These are phyloP conservation scores for Ascochyta viciae-villosae DNA, from an alignment of 2,329 filamentous ascomycete genomes.

Conservation along the genomic window DNA sequence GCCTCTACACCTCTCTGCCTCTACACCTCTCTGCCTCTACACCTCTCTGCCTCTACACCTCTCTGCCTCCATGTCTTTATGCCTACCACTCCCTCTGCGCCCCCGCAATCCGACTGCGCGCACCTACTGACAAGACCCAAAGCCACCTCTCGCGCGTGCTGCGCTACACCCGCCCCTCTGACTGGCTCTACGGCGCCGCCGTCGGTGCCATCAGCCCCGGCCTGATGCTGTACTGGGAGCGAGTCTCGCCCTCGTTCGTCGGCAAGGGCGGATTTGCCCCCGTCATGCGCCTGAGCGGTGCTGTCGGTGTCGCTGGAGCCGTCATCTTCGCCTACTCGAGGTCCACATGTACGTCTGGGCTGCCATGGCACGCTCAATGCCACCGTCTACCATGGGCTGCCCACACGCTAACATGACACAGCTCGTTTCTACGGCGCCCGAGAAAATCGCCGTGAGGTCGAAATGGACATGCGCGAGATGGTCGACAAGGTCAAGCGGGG, in stretches of 20 bases:
- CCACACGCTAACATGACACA: conserved; percentile 48
- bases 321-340: conserved; percentile 86
- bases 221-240: conserved; percentile 80
- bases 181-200: conserved; percentile 76
- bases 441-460: conserved; percentile 89
- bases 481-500: conserved; percentile 93
- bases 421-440: conserved; percentile 95
- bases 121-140: conserved; percentile 31
- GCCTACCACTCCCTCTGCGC: conserved; percentile 1
- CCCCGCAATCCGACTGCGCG: conserved; percentile 8
- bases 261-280: conserved; percentile 82
- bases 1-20: too few species aligned
- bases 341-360: conserved; percentile 73
- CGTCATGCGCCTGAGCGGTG: conserved; percentile 79
- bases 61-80: too few species aligned
- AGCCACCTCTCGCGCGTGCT: conserved; percentile 93
- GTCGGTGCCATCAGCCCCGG: conserved; percentile 76
- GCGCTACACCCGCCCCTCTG: conserved; percentile 82
- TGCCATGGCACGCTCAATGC: background rate
- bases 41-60: too few species aligned
- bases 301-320: conserved; percentile 76
- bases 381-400: background rate
- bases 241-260: conserved; percentile 82
- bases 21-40: too few species aligned
- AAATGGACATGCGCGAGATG: conserved; percentile 99